These are phyloP conservation scores for Fusarium siculi DNA, from an alignment of 2,329 filamentous ascomycete genomes.

Conservation along the genomic window DNA sequence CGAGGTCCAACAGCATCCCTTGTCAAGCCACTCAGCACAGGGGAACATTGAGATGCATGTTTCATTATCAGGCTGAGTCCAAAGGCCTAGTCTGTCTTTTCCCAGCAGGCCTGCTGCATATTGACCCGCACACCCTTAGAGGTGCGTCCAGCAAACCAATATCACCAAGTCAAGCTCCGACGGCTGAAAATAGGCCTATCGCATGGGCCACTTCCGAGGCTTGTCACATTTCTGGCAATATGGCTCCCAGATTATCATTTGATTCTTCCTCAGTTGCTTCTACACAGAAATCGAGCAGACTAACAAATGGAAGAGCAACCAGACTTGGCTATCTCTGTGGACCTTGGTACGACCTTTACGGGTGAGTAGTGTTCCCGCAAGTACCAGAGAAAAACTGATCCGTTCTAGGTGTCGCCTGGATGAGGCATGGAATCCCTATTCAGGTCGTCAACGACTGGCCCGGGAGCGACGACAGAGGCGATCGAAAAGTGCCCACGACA, in stretches of 20 bases:
- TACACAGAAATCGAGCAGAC: neutral
- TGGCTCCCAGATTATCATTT: neutral
- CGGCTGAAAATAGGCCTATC: neutral
- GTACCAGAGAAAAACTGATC: neutral
- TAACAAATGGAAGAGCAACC: conserved; percentile 41
- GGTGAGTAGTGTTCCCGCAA: conserved; percentile 41
- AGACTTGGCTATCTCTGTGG: conserved; percentile 56
- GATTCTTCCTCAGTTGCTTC: neutral
- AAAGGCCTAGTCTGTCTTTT: neutral
- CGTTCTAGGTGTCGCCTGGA: conserved; percentile 50
- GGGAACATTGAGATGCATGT: neutral
- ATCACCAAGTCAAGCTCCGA: neutral
- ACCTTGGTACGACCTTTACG: conserved; percentile 59
- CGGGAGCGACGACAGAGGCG: conserved; percentile 61
- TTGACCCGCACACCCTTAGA: neutral
- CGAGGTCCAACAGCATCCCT: neutral
- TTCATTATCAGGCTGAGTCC: conserved; percentile 1
- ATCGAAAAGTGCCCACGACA: conserved; percentile 65
- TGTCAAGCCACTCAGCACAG: conserved; percentile 21
- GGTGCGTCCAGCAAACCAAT: neutral
- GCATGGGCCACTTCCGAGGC: neutral
- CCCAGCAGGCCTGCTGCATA: neutral
- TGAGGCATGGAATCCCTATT: conserved; percentile 54
- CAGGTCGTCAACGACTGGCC: conserved; percentile 65
- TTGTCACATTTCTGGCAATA: neutral